phyloP scores from a whole-genome alignment of 2,329 filamentous ascomycete genomes.

The Helotiales sp. region DNA sequence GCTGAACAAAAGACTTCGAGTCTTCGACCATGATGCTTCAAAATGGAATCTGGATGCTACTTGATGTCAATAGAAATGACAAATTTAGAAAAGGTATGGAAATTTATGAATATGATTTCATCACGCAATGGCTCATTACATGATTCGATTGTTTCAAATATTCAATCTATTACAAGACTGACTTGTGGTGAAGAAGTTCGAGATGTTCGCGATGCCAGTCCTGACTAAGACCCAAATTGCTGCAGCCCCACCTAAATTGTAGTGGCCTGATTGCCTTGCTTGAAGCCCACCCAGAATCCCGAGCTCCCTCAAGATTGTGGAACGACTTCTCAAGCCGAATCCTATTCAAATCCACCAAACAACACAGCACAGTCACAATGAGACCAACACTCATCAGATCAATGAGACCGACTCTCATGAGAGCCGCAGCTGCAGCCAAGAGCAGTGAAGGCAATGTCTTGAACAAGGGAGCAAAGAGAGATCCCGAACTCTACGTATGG shows the following conservation, averaged over 20 bases:
- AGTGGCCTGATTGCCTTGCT: too few species aligned
- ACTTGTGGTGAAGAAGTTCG: too few species aligned
- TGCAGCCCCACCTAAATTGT: too few species aligned
- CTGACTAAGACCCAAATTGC: neutral
- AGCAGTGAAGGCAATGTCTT: conserved; percentile 53
- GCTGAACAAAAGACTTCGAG: too few species aligned
- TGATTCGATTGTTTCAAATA: too few species aligned
- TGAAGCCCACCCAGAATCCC: neutral
- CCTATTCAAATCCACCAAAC: conserved; percentile 12
- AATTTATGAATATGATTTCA: too few species aligned
- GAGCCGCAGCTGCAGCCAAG: conserved; percentile 46
- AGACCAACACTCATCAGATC: conserved; percentile 16
- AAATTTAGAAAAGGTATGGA: too few species aligned
- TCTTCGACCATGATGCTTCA: too few species aligned
- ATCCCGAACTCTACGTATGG: conserved; percentile 78
- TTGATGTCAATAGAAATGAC: too few species aligned
- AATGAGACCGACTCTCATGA: conserved; percentile 24
- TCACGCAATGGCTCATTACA: too few species aligned
- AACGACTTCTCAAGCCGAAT: conserved; percentile 3
- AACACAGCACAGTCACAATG: conserved; percentile 15
- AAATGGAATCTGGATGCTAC: too few species aligned
- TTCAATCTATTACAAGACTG: too few species aligned
- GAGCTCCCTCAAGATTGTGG: neutral
- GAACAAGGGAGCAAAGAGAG: conserved; percentile 68
- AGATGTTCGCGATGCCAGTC: neutral